A percentile compares a stretch with the other conserved stretches of the same genome.
Conservation (phyloP, 495 filamentous ascomycete genomes). For the Penicillium alfredii region DNA sequence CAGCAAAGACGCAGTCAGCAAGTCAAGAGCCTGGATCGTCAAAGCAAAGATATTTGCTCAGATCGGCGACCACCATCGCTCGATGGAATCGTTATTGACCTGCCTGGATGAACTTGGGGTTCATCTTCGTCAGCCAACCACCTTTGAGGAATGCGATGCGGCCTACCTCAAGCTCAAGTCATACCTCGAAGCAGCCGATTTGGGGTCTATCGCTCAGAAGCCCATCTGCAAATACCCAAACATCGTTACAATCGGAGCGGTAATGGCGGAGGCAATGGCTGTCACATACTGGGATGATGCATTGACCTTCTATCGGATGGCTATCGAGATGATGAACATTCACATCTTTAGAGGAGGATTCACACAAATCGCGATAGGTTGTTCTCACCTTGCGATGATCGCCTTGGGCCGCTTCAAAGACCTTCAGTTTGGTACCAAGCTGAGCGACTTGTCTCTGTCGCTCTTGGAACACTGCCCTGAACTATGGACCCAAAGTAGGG, state of each 20-base stretch:
- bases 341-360: conserved; percentile 61
- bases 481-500: conserved; percentile 62
- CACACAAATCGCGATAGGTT: conserved; percentile 69
- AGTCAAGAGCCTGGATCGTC: conserved; percentile 71
- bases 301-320: conserved; percentile 68
- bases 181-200: conserved; percentile 53
- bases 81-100: conserved; percentile 60
- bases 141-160: conserved; percentile 67
- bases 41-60: conserved; percentile 71
- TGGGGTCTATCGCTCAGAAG: conserved; percentile 48
- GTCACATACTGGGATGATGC: conserved; percentile 80
- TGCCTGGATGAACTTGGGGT: conserved; percentile 64
- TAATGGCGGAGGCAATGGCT: conserved; percentile 69
- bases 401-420: conserved; percentile 67
- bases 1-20: conserved; percentile 63
- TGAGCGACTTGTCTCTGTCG: conserved; percentile 58
- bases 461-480: conserved; percentile 63
- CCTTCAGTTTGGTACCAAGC: conserved; percentile 57
- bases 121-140: conserved; percentile 56
- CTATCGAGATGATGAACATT: conserved; percentile 63
- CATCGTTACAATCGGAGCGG: conserved; percentile 61
- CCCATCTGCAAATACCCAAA: conserved; percentile 46
- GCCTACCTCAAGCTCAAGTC: conserved; percentile 57
- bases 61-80: conserved; percentile 58
- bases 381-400: conserved; percentile 69